Conservation (phyloP, 1,139 yeast genomes). For the Yamadazyma aaseri region DNA sequence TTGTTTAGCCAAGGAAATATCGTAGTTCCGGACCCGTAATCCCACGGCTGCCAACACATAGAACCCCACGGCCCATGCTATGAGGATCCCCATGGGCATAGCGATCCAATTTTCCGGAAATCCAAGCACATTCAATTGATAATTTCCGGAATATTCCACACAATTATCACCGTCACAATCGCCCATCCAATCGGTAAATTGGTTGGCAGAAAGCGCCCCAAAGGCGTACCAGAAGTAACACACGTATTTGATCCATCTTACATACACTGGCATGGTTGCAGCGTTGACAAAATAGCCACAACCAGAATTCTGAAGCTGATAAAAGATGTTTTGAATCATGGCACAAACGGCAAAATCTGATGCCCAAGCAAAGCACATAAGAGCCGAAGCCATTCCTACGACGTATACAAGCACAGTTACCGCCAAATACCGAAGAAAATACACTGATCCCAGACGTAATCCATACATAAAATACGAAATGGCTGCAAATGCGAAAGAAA, state of each 20-base stretch:
- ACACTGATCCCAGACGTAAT: constrained; percentile 35
- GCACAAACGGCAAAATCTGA: constrained; percentile 68
- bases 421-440: constrained; percentile 64
- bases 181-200: constrained; percentile 60
- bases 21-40: constrained; percentile 48
- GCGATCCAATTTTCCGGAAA: constrained; percentile 65
- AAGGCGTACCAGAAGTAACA: constrained; percentile 78
- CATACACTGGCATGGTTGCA: constrained; percentile 76
- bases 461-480: constrained; percentile 83
- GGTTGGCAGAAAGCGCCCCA: constrained; percentile 67
- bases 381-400: constrained; percentile 56
- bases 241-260: constrained; percentile 76
- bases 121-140: constrained; percentile 57
- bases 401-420: constrained; percentile 56
- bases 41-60: constrained; percentile 48
- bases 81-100: constrained; percentile 59
- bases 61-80: constrained; percentile 61
- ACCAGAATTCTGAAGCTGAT: constrained; percentile 73
- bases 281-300: constrained; percentile 83
- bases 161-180: constrained; percentile 46
- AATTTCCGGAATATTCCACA: constrained; percentile 51
- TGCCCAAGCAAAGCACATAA: constrained; percentile 56
- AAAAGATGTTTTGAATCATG: constrained; percentile 59
- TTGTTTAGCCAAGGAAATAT: constrained; percentile 51
- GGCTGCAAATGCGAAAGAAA: constrained; percentile 56